Evolutionary conservation across 148 eudicot genomes (phyloP).

Genomic region (Polygonum maritimum): DNA sequence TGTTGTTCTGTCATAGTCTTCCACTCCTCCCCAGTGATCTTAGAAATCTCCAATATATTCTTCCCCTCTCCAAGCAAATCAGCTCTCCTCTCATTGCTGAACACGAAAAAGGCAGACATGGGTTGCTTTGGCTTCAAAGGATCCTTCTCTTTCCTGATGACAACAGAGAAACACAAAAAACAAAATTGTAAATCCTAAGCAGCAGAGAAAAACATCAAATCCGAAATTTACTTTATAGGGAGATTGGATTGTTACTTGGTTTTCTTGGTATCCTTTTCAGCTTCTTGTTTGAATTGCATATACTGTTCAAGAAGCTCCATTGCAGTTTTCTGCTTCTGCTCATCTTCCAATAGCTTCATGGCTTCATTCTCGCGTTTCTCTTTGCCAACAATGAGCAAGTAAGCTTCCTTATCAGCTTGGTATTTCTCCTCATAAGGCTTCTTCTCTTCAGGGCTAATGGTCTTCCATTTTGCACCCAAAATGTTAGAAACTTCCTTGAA

Average conservation of each 20-base stretch:
- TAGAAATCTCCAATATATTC: conserved; percentile 70
- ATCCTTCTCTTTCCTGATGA: conserved; percentile 38
- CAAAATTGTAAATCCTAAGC: background rate
- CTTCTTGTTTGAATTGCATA: conserved; percentile 65
- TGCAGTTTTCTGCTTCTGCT: conserved; percentile 78
- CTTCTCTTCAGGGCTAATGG: conserved; percentile 68
- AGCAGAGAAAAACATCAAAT: background rate
- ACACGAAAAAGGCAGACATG: conserved; percentile 74
- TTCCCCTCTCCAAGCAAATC: conserved; percentile 55
- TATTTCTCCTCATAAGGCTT: conserved; percentile 85
- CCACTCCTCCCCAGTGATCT: conserved; percentile 87
- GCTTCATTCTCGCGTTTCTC: conserved; percentile 92
- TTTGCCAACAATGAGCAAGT: conserved; percentile 57
- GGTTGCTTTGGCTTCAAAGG: conserved; percentile 89
- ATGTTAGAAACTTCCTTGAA: conserved; percentile 72
- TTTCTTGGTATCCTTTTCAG: conserved; percentile 62
- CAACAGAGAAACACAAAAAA: background rate
- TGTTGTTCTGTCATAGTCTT: conserved; percentile 72
- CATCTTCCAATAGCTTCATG: conserved; percentile 76
- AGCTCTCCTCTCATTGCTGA: conserved; percentile 46
- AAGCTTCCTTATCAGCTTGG: conserved; percentile 74
- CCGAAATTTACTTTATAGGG: background rate
- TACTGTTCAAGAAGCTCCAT: conserved; percentile 94
- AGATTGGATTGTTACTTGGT: conserved; percentile 29
- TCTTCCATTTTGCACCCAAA: conserved; percentile 84